Percentiles rank a stretch among this genome's conserved stretches.
Evolutionary conservation across 2,329 filamentous ascomycete genomes (phyloP).

Genomic region (Teratosphaeria destructans): DNA sequence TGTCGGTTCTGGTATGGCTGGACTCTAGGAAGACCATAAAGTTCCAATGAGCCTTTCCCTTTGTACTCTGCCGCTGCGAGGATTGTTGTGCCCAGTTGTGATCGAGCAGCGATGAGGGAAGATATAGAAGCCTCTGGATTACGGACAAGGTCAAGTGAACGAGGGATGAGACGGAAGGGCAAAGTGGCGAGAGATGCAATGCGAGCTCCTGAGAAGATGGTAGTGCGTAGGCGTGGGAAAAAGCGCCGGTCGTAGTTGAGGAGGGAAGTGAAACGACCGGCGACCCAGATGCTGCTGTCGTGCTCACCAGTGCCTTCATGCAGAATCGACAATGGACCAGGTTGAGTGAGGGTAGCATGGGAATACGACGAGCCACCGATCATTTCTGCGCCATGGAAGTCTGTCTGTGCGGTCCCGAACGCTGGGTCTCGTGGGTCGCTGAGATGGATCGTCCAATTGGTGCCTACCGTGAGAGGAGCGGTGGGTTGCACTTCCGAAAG

Average conservation of each 20-base stretch:
- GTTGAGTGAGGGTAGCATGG: conserved; percentile 67
- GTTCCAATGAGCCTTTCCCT: conserved; percentile 76
- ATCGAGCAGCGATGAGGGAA: conserved; percentile 45
- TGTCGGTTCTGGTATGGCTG: conserved; percentile 63
- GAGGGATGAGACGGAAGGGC: conserved; percentile 55
- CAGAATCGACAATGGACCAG: conserved; percentile 71
- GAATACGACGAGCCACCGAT: conserved; percentile 29
- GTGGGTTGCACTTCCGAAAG: conserved; percentile 59
- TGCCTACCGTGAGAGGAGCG: conserved; percentile 73
- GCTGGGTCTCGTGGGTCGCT: conserved; percentile 58
- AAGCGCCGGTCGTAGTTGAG: conserved; percentile 80
- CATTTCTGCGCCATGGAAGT: conserved; percentile 12
- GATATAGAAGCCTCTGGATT: conserved; percentile 39
- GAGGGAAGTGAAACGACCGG: conserved; percentile 79
- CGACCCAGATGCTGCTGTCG: conserved; percentile 70
- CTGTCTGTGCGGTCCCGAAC: conserved; percentile 6
- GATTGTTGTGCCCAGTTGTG: conserved; percentile 50
- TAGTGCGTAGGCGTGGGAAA: conserved; percentile 66
- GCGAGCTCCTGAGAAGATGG: conserved; percentile 73
- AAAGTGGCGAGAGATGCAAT: conserved; percentile 63
- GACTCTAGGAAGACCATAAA: conserved; percentile 54
- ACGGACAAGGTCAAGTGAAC: conserved; percentile 50
- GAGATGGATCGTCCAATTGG: conserved; percentile 68
- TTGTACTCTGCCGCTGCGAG: conserved; percentile 86
- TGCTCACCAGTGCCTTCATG: conserved; percentile 54